Evolutionary conservation across 2,329 filamentous ascomycete genomes (phyloP).

Genomic region (Colletotrichum spinosum): DNA sequence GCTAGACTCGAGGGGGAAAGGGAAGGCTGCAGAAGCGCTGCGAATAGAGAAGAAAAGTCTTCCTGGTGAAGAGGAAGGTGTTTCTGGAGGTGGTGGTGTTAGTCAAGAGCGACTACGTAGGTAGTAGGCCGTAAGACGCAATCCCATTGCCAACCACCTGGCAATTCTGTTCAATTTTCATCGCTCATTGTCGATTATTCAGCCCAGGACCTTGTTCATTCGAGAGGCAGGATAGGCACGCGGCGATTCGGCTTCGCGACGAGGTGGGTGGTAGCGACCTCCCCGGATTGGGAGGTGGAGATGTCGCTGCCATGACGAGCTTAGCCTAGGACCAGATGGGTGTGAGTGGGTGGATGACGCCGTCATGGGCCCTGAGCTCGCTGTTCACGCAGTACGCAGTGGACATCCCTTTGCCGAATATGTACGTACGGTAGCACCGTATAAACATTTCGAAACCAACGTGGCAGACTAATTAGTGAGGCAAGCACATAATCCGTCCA

Average conservation of each 20-base stretch:
- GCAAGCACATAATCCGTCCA: too few relatives aligned
- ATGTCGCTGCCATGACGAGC: too few relatives aligned
- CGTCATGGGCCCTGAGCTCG: not conserved
- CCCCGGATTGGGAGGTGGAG: conserved; percentile 19
- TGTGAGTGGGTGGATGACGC: conserved; percentile 1
- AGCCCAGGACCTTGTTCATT: conserved; percentile 10
- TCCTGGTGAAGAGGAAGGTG: too few relatives aligned
- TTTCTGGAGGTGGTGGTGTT: conserved; percentile 1
- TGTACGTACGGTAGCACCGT: too few relatives aligned
- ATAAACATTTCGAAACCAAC: too few relatives aligned
- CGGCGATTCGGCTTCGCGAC: too few relatives aligned
- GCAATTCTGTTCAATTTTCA: not conserved
- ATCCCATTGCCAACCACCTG: not conserved
- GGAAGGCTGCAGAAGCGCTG: too few relatives aligned
- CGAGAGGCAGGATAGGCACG: too few relatives aligned
- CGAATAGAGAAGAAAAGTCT: not conserved
- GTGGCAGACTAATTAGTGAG: too few relatives aligned
- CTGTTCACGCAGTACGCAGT: too few relatives aligned
- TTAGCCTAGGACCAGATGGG: not conserved
- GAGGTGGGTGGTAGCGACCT: too few relatives aligned
- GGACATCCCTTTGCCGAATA: too few relatives aligned
- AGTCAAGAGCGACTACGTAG: conserved; percentile 15
- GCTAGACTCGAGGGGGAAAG: not conserved
- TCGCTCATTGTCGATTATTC: conserved; percentile 21
- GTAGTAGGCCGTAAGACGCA: conserved; percentile 6